Percentiles rank a stretch among this genome's conserved stretches.
Conservation (phyloP, 2,329 filamentous ascomycete genomes). For the Chrysoporthe deuterocubensis region DNA sequence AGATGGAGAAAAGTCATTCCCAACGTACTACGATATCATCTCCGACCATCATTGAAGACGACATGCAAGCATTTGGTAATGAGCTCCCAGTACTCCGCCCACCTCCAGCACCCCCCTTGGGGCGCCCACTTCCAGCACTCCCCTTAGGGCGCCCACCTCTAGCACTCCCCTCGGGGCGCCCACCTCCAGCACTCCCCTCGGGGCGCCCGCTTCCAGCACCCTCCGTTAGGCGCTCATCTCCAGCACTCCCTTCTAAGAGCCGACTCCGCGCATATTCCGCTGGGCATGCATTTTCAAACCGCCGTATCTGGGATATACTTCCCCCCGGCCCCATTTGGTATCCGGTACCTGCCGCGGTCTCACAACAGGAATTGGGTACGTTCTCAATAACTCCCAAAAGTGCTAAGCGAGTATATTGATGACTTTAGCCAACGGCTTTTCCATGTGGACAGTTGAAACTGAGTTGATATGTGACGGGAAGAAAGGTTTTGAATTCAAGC, state of each 20-base stretch:
- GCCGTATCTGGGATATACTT: neutral
- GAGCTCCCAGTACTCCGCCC: no score
- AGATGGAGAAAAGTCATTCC: neutral
- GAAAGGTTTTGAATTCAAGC: no score
- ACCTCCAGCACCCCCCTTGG: no score
- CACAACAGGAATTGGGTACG: neutral
- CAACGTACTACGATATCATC: neutral
- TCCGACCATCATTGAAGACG: neutral
- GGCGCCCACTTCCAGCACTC: neutral
- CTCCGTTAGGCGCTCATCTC: neutral
- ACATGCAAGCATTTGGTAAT: neutral
- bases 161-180: no score
- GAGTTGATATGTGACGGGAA: no score
- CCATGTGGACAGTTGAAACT: no score
- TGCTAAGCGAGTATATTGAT: neutral
- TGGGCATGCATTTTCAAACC: neutral
- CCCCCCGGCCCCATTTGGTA: neutral
- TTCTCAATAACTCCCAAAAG: neutral
- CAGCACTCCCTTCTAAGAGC: neutral
- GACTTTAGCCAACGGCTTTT: no score
- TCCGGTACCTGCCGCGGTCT: neutral
- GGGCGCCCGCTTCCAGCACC: no score
- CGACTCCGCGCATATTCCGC: neutral
- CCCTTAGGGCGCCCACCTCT: no score
- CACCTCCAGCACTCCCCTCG: no score